Percentiles rank a stretch among this genome's conserved stretches.
phyloP scores from a whole-genome alignment of 2,329 filamentous ascomycete genomes.

The Xylaria sp. region DNA sequence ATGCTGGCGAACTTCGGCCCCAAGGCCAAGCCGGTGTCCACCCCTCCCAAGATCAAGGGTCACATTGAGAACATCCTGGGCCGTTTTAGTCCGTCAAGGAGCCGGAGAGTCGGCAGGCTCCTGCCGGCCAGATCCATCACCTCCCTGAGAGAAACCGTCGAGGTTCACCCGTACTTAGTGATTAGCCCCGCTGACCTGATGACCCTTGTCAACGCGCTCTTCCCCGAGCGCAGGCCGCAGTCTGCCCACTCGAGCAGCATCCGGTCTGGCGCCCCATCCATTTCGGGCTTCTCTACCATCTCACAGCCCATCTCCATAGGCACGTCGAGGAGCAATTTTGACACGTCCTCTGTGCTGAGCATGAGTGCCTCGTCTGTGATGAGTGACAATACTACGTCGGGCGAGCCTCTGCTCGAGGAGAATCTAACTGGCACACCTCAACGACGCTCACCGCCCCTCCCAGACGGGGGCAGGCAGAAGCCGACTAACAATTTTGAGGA shows the following conservation, averaged over 20 bases:
- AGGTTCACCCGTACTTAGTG: conserved; percentile 79
- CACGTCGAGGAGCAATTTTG: conserved; percentile 58
- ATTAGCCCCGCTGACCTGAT: conserved; percentile 78
- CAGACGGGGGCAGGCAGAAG: conserved; percentile 48
- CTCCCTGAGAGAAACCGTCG: conserved; percentile 73
- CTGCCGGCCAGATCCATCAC: conserved; percentile 73
- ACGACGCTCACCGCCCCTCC: conserved; percentile 57
- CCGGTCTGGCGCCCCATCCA: conserved; percentile 68
- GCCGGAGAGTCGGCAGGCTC: conserved; percentile 59
- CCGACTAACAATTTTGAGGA: conserved; percentile 60
- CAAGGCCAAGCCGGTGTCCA: conserved; percentile 62
- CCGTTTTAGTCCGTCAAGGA: conserved; percentile 60
- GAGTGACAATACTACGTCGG: conserved; percentile 69
- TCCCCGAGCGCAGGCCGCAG: conserved; percentile 71
- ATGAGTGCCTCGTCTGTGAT: conserved; percentile 73
- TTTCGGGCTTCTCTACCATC: conserved; percentile 67
- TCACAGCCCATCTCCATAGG: conserved; percentile 70
- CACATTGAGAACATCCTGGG: conserved; percentile 74
- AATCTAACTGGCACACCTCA: conserved; percentile 52
- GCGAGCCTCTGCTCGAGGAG: conserved; percentile 65
- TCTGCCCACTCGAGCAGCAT: conserved; percentile 65
- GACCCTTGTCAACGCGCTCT: conserved; percentile 80
- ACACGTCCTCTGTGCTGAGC: conserved; percentile 72
- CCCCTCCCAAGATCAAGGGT: conserved; percentile 63
- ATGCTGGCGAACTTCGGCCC: conserved; percentile 65